These are phyloP conservation scores for bread wheat (Triticum aestivum) DNA, from an alignment of 176 grass and related monocot genomes.

Conservation along the genomic window DNA sequence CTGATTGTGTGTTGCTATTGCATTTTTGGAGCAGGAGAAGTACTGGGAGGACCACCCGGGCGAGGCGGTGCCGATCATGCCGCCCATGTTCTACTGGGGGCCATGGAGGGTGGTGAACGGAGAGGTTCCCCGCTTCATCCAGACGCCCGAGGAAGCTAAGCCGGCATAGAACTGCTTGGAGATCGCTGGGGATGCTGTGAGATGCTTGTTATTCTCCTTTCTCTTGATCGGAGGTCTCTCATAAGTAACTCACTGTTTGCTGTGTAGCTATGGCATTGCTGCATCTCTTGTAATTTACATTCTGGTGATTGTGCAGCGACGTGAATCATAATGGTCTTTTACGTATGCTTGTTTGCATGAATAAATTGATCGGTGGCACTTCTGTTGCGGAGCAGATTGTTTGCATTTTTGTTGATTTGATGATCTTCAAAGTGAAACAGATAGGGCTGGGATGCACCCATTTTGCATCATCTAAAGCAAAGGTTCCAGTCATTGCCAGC, in stretches of 20 bases:
- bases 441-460: not conserved
- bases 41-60: conserved; percentile 97
- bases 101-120: conserved; percentile 86
- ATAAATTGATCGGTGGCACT: not conserved
- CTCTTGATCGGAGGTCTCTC: not conserved
- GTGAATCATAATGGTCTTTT: not conserved
- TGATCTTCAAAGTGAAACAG: not conserved
- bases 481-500: not conserved
- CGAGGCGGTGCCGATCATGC: conserved; percentile 86
- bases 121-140: conserved; percentile 54
- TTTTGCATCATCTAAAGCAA: not conserved
- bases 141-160: conserved; percentile 41
- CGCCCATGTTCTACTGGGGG: conserved; percentile 95
- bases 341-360: not conserved
- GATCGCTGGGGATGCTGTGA: not conserved
- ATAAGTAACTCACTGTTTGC: not conserved
- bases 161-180: not conserved
- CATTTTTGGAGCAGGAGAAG: conserved; percentile 63
- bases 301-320: not conserved
- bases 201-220: not conserved
- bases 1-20: not conserved
- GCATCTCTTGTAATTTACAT: not conserved
- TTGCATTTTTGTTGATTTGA: not conserved
- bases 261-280: not conserved
- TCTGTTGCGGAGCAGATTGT: not conserved